Conservation (phyloP, 805 yeast species). For the Wickerhamiella brachini region DNA sequence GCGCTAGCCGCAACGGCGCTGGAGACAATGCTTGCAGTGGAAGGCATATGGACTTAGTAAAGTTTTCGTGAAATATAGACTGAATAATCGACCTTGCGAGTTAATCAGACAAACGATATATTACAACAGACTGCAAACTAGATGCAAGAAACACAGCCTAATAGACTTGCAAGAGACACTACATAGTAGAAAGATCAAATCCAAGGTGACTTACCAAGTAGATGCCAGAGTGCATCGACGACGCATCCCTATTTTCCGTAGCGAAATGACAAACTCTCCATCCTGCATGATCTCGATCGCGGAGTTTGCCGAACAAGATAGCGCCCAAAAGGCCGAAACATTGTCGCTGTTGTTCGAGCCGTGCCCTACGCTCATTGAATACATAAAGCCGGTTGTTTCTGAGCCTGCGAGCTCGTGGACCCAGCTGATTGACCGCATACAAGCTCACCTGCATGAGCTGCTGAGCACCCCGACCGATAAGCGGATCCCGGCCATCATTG, state of each 20-base stretch:
- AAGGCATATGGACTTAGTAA: conserved; percentile 19
- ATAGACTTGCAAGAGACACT: too few species aligned
- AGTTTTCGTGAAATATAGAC: neutral
- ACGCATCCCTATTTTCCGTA: too few species aligned
- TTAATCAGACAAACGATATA: too few species aligned
- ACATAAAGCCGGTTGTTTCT: conserved; percentile 22
- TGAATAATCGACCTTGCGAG: too few species aligned
- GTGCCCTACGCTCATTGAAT: conserved; percentile 34
- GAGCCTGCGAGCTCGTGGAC: conserved; percentile 14
- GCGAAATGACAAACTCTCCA: neutral
- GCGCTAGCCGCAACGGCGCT: conserved; percentile 22
- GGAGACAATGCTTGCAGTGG: conserved; percentile 22
- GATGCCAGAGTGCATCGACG: too few species aligned
- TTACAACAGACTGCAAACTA: too few species aligned
- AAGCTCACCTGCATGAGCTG: conserved; percentile 28
- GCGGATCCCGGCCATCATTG: conserved; percentile 37
- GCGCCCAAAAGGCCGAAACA: neutral
- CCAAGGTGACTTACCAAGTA: too few species aligned
- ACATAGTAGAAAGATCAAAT: too few species aligned
- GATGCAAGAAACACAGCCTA: too few species aligned
- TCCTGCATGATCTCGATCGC: neutral
- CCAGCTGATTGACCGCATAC: conserved; percentile 34
- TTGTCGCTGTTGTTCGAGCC: conserved; percentile 54
- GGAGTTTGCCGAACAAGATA: neutral
- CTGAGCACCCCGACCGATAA: conserved; percentile 20